A percentile compares a stretch with the other conserved stretches of the same genome.
Evolutionary conservation across 257 asterid species (phyloP).

Genomic region (Salvia miltiorrhiza): DNA sequence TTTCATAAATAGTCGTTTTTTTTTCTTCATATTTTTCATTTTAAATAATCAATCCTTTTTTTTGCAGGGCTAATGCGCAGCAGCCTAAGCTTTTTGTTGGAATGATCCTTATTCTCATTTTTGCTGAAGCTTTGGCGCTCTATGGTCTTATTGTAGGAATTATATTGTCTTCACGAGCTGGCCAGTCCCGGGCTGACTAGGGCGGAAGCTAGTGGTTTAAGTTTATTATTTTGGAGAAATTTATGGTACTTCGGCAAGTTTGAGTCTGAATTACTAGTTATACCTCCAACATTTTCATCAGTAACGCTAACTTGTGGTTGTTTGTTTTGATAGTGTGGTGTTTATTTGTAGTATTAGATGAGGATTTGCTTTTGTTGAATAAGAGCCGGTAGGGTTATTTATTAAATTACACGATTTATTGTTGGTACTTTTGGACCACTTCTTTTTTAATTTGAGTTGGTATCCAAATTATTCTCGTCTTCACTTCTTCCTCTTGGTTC

Average conservation of each 20-base stretch:
- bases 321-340: not conserved
- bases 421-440: not conserved
- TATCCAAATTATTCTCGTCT: not conserved
- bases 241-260: constrained; percentile 7
- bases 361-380: not conserved
- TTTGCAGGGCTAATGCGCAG: constrained; percentile 70
- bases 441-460: not conserved
- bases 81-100: constrained; percentile 78
- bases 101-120: constrained; percentile 74
- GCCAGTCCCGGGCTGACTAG: constrained; percentile 74
- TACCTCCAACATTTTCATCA: constrained; percentile 11
- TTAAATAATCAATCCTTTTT: not conserved
- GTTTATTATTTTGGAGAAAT: not conserved
- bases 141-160: constrained; percentile 74
- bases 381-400: constrained; percentile 14
- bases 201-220: not conserved
- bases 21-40: not conserved
- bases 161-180: constrained; percentile 71
- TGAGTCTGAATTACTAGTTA: constrained; percentile 8
- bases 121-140: constrained; percentile 73
- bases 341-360: constrained; percentile 18
- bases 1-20: no score
- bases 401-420: not conserved
- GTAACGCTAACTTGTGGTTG: not conserved
- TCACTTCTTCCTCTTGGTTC: not conserved